Percentiles rank a stretch among this genome's conserved stretches.
These are phyloP conservation scores for Cerrena zonata DNA, from an alignment of 1,284 basidiomycete species.

Conservation along the genomic window DNA sequence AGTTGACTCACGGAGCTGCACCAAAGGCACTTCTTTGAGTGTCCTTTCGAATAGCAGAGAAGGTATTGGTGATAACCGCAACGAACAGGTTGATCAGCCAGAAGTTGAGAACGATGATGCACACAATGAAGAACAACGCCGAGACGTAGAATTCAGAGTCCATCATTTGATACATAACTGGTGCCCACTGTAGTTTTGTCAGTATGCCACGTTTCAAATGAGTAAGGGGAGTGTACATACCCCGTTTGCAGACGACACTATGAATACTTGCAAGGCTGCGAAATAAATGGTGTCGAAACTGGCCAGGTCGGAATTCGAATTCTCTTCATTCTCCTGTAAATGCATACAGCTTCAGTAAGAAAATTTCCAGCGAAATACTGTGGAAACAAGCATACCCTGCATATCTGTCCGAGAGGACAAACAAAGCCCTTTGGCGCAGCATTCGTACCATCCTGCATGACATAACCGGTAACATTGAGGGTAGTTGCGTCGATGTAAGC, in stretches of 20 bases:
- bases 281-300: constrained; percentile 90
- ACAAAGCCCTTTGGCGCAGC: constrained; percentile 64
- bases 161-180: constrained; percentile 87
- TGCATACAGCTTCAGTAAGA: not conserved
- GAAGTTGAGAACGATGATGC: constrained; percentile 82
- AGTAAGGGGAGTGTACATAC: constrained; percentile 35
- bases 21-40: constrained; percentile 93
- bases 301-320: constrained; percentile 65
- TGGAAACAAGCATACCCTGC: constrained; percentile 44
- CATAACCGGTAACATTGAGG: constrained; percentile 42
- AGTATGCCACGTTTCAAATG: not conserved
- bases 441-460: constrained; percentile 34
- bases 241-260: constrained; percentile 77
- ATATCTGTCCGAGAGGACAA: constrained; percentile 78
- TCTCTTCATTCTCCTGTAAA: constrained; percentile 50
- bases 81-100: constrained; percentile 95
- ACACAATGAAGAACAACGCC: constrained; percentile 83
- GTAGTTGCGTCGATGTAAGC: constrained; percentile 65
- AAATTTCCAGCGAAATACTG: constrained; percentile 5
- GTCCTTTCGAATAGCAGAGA: constrained; percentile 82
- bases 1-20: constrained; percentile 53
- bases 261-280: constrained; percentile 78
- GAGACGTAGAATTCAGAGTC: constrained; percentile 88
- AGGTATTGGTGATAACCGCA: constrained; percentile 94
- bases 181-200: constrained; percentile 50